Evolutionary conservation across 495 filamentous ascomycete species (phyloP), one percentile per base, ranked within the genome.

Genomic region (Lasiosphaeris hirsuta): DNA sequence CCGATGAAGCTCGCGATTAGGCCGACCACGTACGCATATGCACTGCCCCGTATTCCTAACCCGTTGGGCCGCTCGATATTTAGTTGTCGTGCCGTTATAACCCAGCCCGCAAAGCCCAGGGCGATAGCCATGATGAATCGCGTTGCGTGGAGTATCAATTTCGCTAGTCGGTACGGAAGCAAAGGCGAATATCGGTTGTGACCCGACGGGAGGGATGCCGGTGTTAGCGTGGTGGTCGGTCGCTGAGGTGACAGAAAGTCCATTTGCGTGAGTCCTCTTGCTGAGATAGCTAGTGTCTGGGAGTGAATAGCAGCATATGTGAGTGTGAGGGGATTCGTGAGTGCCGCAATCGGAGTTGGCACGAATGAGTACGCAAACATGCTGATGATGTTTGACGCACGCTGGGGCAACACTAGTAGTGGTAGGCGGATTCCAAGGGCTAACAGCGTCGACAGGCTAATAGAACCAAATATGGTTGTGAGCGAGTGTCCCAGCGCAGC

Each of bases 291-390:
- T 23, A 98, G 79, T 2, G 90, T 83, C 59, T 92, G 85, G 17
- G 90, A 96, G 72, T 97, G 94, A 65, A 98, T 95, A 17, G 94
- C 91, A 13, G 89, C 87, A 69, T 96, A 97, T 23, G 92, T 97
- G 49, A 98, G 78, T 1, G 92, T 88, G 33, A 98, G 75, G 5
- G 94, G 92, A 68, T 96, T 93, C 1, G 90, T 96, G 53, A 97
- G 81, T 3, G 87, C 86, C 10, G 87, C 82, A 54, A 97, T 84
- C 3, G 91, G 87, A 4, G 90, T 87, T 8, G 94, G 92, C 30
- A 97, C 81, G 57, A 95, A 78, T 33, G 84, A 85, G 75, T 92
- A 94, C 50, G 82, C 83, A 55, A 93, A 75, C 49, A 85, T 84
- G 75, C 88, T 91, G 57, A 84, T 81, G 52, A 81, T 58, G 40